These are phyloP conservation scores for Rusavskia elegans DNA, from an alignment of 495 filamentous ascomycete species.

Conservation along the genomic window DNA sequence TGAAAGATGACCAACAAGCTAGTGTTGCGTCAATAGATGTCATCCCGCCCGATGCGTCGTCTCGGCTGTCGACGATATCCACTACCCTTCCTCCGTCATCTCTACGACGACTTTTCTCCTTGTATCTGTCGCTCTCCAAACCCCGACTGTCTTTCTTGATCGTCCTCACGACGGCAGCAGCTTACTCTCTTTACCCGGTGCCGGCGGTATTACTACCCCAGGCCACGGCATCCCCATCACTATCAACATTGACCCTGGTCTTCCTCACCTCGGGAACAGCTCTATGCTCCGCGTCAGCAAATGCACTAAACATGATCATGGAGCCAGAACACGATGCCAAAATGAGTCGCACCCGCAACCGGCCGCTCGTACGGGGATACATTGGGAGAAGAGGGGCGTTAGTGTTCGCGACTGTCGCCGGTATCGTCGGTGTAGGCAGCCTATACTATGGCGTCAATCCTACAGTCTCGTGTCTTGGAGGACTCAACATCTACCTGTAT, in stretches of 20 bases:
- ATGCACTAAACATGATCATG: slow-evolving; percentile 92
- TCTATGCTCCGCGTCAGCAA: slow-evolving; percentile 71
- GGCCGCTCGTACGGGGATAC: slow-evolving; percentile 74
- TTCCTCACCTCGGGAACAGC: slow-evolving; percentile 86
- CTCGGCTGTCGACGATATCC: slow-evolving; percentile 57
- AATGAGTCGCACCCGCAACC: slow-evolving; percentile 81
- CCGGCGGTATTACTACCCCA: slow-evolving; percentile 51
- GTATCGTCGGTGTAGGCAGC: slow-evolving; percentile 43
- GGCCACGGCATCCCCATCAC: slow-evolving; percentile 59
- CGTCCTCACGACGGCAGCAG: slow-evolving; percentile 76
- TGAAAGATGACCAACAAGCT: slow-evolving; percentile 22
- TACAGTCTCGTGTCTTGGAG: slow-evolving; percentile 74
- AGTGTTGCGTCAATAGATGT: slow-evolving; percentile 14
- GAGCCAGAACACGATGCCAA: slow-evolving; percentile 80
- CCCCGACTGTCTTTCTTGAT: slow-evolving; percentile 86
- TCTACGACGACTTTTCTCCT: slow-evolving; percentile 58
- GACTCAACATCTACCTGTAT: slow-evolving; percentile 73
- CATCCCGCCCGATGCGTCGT: slow-evolving; percentile 72
- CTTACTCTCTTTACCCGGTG: slow-evolving; percentile 86
- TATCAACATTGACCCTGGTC: slow-evolving; percentile 76
- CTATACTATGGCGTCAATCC: slow-evolving; percentile 88
- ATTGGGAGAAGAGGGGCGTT: slow-evolving; percentile 61
- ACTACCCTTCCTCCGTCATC: slow-evolving; percentile 52
- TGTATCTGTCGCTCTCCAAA: slow-evolving; percentile 83
- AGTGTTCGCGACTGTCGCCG: slow-evolving; percentile 60